phyloP scores from a whole-genome alignment of 768 basidiomycete species.

The Suillus alpinus region DNA sequence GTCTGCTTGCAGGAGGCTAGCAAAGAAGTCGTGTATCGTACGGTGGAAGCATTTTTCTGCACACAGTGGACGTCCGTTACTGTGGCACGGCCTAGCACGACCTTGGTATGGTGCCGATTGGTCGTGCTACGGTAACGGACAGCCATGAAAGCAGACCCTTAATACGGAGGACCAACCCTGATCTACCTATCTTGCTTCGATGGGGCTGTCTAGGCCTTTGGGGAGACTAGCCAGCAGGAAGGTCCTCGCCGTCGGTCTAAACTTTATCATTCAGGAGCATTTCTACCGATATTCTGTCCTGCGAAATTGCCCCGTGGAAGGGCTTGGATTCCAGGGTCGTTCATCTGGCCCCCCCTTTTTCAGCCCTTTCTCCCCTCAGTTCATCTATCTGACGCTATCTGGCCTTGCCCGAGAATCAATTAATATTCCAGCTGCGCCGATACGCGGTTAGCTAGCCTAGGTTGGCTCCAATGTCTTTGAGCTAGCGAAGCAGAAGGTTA shows the following conservation, averaged over 20 bases:
- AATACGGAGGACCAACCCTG: not conserved
- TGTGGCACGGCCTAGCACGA: not conserved
- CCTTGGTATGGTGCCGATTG: not conserved
- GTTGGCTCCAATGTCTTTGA: not conserved
- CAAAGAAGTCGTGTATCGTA: not conserved
- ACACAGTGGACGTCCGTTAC: not conserved
- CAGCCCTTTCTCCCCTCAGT: not conserved
- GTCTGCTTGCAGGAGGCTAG: not conserved
- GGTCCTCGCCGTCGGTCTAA: not conserved
- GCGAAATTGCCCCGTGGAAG: not conserved
- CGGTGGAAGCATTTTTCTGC: not conserved
- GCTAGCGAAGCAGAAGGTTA: not conserved
- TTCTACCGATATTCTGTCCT: not conserved
- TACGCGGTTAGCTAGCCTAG: no score
- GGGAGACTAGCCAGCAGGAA: not conserved
- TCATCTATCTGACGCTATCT: not conserved
- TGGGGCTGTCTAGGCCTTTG: not conserved
- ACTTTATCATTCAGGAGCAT: not conserved
- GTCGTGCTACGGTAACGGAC: not conserved
- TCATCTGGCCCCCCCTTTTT: not conserved
- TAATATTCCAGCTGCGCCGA: not conserved
- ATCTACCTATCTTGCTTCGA: not conserved
- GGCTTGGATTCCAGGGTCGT: not conserved
- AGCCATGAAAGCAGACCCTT: not conserved
- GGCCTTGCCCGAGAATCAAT: not conserved